Evolutionary conservation across 345 rosid genomes (phyloP), one percentile per base, ranked within the genome.

Genomic region (Moricandia arvensis): DNA sequence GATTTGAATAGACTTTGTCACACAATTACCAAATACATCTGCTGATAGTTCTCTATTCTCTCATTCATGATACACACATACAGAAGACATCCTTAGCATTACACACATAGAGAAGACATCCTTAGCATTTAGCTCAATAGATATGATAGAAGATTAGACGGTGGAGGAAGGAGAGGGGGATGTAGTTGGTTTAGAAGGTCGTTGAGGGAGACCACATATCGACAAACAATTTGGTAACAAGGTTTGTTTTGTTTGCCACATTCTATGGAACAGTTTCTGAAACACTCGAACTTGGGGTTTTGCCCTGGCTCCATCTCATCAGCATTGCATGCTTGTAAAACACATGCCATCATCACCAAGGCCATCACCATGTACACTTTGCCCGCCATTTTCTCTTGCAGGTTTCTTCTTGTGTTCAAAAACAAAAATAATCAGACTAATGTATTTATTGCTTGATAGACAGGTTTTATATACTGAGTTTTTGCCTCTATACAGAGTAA

Each of bases 191-290:
- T n/a, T n/a, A 17, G 49, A 11, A n/a, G 24, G 41, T 1, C 5
- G 3, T 27, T 65, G 62, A 15, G 80, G 76, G 57, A 77, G 68
- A 77, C 61, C 66, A 66, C 80, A 77, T 45, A 33, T 65, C 0
- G 62, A 65, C 68, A 77, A 71, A 65, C 80, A 77, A 12, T 9
- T 2, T 71, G 13, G 55, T 71, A 71, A 71, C 80, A 77, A 5
- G 67, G 18, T 65, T 77, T 43, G 72, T 71, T 77, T 3, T 76
- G 59, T 41, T 26, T 47, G 45, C 80, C 80, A 71, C 80, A 77
- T 5, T 2, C 11, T 24, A 64, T 77, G 11, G 80, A 77, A 47
- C 80, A 77, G 2, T 13, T 34, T 71, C 8, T 71, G 66, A 77
- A 77, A 37, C 80, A 77, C 31, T 43, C 55, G 15, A 77, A 1